Conservation (phyloP, 768 basidiomycete genomes). For the Amyloporia xantha region DNA sequence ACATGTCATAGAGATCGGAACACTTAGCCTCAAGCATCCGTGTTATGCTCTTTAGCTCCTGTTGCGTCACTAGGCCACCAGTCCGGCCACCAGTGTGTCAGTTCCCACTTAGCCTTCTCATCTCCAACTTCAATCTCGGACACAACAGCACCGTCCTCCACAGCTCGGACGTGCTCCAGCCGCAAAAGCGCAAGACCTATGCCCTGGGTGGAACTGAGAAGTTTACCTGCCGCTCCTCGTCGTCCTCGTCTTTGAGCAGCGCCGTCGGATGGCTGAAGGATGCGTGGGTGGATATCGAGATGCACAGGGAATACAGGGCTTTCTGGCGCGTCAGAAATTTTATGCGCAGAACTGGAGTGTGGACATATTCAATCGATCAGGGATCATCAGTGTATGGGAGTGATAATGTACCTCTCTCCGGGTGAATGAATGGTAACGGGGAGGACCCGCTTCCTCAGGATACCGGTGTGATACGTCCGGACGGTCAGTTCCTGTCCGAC, state of each 20-base stretch:
- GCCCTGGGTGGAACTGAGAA: constrained; percentile 51
- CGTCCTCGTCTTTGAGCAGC: constrained; percentile 12
- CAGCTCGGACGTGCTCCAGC: constrained; percentile 63
- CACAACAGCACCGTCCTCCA: constrained; percentile 39
- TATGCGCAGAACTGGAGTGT: no score
- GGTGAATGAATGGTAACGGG: constrained; percentile 57
- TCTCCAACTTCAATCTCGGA: constrained; percentile 31
- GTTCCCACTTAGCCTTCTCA: constrained; percentile 27
- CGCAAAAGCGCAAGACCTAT: constrained; percentile 77
- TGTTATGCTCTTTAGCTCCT: no score
- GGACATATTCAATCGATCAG: background rate
- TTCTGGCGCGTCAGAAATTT: no score
- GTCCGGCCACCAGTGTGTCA: constrained; percentile 39
- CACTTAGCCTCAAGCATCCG: no score
- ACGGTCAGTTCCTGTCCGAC: constrained; percentile 97
- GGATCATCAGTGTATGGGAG: background rate
- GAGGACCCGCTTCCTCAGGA: constrained; percentile 82
- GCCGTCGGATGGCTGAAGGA: constrained; percentile 19
- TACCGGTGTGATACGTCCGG: constrained; percentile 91
- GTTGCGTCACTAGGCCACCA: constrained; percentile 67
- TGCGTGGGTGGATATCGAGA: constrained; percentile 25
- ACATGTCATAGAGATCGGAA: no score
- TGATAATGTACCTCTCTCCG: background rate
- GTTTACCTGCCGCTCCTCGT: constrained; percentile 68
- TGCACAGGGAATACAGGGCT: constrained; percentile 16